Evolutionary conservation across 192 early-diverging fungal genomes (phyloP).

Genomic region (Gaertneriomyces semiglobifer): DNA sequence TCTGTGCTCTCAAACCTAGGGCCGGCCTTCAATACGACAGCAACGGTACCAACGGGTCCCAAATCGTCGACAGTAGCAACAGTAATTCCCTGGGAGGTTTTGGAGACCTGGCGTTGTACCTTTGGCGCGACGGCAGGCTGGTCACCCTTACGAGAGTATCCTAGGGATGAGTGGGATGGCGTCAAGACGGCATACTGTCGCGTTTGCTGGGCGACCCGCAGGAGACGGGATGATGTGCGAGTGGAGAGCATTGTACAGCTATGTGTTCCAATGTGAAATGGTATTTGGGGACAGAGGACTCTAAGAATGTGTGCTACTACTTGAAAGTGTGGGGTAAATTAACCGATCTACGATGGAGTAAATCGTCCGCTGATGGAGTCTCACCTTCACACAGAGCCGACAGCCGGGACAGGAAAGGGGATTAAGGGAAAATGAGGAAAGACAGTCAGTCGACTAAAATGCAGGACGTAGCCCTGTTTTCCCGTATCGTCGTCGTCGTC

Average conservation of each 20-base stretch:
- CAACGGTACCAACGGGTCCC: constrained; percentile 71
- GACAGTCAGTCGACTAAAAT: too few relatives aligned
- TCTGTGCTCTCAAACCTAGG: constrained; percentile 73
- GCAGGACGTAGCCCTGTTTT: too few relatives aligned
- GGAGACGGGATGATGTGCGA: constrained; percentile 13
- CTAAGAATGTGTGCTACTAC: too few relatives aligned
- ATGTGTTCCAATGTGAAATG: too few relatives aligned
- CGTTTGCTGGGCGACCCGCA: constrained; percentile 4
- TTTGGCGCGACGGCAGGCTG: constrained; percentile 39
- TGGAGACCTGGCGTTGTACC: constrained; percentile 33
- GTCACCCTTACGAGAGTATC: constrained; percentile 43
- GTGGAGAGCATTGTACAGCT: constrained; percentile 9
- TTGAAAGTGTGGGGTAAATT: too few relatives aligned
- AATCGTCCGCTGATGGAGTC: too few relatives aligned
- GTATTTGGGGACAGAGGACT: too few relatives aligned
- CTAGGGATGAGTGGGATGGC: constrained; percentile 23
- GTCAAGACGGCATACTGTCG: constrained; percentile 33
- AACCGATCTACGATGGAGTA: too few relatives aligned
- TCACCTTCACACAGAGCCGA: too few relatives aligned
- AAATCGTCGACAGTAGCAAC: constrained; percentile 67
- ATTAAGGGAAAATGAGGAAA: too few relatives aligned
- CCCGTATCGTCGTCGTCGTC: too few relatives aligned
- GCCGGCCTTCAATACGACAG: constrained; percentile 86
- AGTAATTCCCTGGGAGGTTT: constrained; percentile 32
- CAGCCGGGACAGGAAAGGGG: too few relatives aligned